Evolutionary conservation across 2,329 filamentous ascomycete species (phyloP).

Genomic region (Lecanosticta acicola): DNA sequence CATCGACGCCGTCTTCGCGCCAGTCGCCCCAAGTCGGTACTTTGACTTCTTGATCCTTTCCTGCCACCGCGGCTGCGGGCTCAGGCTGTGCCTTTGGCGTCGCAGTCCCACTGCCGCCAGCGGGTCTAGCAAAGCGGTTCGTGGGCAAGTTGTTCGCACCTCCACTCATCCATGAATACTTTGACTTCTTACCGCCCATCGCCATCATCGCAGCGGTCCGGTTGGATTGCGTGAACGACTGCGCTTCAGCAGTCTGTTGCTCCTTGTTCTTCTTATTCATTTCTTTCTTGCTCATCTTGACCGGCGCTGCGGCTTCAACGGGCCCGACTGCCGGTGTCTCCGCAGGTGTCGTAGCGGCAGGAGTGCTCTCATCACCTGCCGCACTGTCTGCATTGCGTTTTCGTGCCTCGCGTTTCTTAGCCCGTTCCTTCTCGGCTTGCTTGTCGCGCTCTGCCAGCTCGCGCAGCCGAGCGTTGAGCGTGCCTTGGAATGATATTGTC

Average conservation of each 20-base stretch:
- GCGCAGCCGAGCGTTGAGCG: slow-evolving; percentile 51
- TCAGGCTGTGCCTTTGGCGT: slow-evolving; percentile 22
- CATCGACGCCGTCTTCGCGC: slow-evolving; percentile 69
- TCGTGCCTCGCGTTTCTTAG: slow-evolving; percentile 42
- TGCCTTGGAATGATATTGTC: slow-evolving; percentile 40
- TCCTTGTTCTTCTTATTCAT: slow-evolving; percentile 70
- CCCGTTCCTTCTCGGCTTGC: slow-evolving; percentile 62
- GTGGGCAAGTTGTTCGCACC: slow-evolving; percentile 53
- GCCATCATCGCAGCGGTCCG: slow-evolving; percentile 72
- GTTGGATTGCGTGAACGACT: slow-evolving; percentile 68
- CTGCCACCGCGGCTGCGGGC: slow-evolving; percentile 11
- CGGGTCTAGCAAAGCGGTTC: slow-evolving; percentile 34
- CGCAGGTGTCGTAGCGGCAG: slow-evolving; percentile 16
- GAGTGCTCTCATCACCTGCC: slow-evolving; percentile 13
- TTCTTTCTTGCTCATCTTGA: slow-evolving; percentile 83
- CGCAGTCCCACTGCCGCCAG: slow-evolving; percentile 19
- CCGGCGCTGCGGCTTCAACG: slow-evolving; percentile 39
- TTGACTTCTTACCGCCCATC: slow-evolving; percentile 57
- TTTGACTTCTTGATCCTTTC: slow-evolving; percentile 18
- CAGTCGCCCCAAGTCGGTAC: slow-evolving; percentile 34
- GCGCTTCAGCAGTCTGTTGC: slow-evolving; percentile 42
- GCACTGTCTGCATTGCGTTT: slow-evolving; percentile 24
- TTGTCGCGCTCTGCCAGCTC: slow-evolving; percentile 61
- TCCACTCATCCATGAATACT: slow-evolving; percentile 70
- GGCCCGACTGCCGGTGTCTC: slow-evolving; percentile 32